Percentiles rank a stretch among this genome's conserved stretches.
phyloP scores from a whole-genome alignment of 345 rosid genomes.

The Odontarrhena argentea region DNA sequence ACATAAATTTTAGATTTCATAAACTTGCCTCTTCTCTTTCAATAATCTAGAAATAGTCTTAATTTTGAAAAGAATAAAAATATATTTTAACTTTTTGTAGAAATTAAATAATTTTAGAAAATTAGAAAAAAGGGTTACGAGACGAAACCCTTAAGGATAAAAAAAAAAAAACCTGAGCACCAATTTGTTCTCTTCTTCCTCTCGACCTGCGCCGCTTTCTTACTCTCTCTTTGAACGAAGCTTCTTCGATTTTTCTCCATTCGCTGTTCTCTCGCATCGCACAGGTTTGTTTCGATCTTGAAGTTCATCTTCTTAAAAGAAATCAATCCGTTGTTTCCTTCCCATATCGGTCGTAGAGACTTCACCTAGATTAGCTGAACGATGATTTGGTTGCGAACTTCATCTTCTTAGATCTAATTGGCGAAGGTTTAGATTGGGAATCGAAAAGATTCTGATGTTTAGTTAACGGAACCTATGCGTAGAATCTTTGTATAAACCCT shows the following conservation, averaged over 20 bases:
- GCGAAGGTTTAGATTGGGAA: background rate
- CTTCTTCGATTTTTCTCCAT: background rate
- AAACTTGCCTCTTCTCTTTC: background rate
- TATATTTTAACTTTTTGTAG: too few species aligned
- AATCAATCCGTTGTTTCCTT: background rate
- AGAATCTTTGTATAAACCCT: constrained; percentile 9
- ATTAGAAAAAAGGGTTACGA: constrained; percentile 19
- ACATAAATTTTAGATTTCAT: background rate
- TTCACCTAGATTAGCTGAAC: background rate
- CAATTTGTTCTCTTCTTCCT: background rate
- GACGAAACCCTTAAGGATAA: constrained; percentile 15
- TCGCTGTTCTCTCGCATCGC: constrained; percentile 10
- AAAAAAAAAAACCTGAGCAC: constrained; percentile 4
- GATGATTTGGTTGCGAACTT: too few species aligned
- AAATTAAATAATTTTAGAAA: background rate
- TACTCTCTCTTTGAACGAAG: constrained; percentile 3
- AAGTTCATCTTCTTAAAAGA: background rate
- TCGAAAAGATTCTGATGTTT: constrained; percentile 3
- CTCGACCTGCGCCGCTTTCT: constrained; percentile 34
- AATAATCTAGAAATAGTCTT: too few species aligned
- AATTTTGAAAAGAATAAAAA: too few species aligned
- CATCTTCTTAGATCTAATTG: background rate
- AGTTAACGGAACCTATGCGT: constrained; percentile 10
- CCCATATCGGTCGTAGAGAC: background rate
- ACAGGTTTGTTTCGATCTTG: constrained; percentile 35